Conservation (phyloP, 2,329 filamentous ascomycete genomes). For the Pseudogymnoascus sp. region DNA sequence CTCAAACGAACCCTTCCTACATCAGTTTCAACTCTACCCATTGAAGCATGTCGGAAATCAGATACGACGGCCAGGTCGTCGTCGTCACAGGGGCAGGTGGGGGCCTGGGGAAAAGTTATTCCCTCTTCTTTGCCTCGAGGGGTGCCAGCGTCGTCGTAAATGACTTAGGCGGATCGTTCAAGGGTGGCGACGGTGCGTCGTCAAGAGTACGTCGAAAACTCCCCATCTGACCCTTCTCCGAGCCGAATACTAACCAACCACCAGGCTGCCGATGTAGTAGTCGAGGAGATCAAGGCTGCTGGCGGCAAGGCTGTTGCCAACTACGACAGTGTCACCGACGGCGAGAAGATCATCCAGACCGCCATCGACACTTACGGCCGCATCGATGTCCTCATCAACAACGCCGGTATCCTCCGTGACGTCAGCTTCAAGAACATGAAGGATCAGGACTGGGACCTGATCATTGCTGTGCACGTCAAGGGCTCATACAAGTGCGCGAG, state of each 20-base stretch:
- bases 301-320: slow-evolving; percentile 96
- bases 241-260: slow-evolving; percentile 6
- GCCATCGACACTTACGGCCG: slow-evolving; percentile 75
- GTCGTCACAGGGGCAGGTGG: slow-evolving; percentile 82
- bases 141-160: slow-evolving; percentile 96
- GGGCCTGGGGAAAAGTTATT: slow-evolving; percentile 74
- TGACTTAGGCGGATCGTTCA: slow-evolving; percentile 86
- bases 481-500: slow-evolving; percentile 92
- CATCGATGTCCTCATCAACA: slow-evolving; percentile 94
- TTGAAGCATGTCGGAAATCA: slow-evolving; percentile 49
- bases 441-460: slow-evolving; percentile 92
- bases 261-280: slow-evolving; percentile 73
- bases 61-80: slow-evolving; percentile 82
- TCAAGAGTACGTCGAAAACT: slow-evolving; percentile 55
- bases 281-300: slow-evolving; percentile 73
- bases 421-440: slow-evolving; percentile 98
- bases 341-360: slow-evolving; percentile 88
- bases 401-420: slow-evolving; percentile 86
- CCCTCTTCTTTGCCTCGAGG: slow-evolving; percentile 78
- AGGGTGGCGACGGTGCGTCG: slow-evolving; percentile 71
- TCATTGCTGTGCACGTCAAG: slow-evolving; percentile 84
- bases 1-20: background rate
- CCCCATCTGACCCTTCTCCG: background rate
- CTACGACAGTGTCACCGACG: slow-evolving; percentile 90
- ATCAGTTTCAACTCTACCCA: slow-evolving; percentile 1